phyloP scores from a whole-genome alignment of 306 rosid species.

The Betula pendula region DNA sequence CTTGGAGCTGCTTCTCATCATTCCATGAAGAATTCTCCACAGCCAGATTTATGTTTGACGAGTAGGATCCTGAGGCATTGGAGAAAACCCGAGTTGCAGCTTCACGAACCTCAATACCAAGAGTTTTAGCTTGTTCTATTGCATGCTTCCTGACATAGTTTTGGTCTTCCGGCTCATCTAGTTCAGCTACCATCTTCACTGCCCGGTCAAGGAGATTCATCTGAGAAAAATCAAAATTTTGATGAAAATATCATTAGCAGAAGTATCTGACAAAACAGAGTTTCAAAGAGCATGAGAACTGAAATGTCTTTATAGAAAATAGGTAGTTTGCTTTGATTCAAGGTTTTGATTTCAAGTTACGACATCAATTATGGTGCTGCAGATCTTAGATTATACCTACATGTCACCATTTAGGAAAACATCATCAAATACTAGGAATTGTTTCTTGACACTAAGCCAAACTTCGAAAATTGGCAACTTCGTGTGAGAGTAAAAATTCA shows the following conservation, averaged over 20 bases:
- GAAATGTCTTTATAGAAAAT: background rate
- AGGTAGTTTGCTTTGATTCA: background rate
- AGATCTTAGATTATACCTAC: background rate
- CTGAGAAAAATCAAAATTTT: constrained; percentile 30
- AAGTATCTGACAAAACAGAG: constrained; percentile 8
- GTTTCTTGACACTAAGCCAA: background rate
- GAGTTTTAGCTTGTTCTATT: constrained; percentile 80
- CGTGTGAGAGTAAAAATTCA: background rate
- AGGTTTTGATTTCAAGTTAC: background rate
- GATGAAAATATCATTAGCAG: constrained; percentile 19
- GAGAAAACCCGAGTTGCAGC: constrained; percentile 98
- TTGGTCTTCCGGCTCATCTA: constrained; percentile 80
- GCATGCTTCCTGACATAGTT: constrained; percentile 93
- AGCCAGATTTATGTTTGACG: constrained; percentile 91
- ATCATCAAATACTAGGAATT: background rate
- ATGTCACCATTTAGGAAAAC: background rate
- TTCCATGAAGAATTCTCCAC: constrained; percentile 98
- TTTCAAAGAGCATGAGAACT: background rate
- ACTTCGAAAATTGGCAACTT: background rate
- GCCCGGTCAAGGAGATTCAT: constrained; percentile 97
- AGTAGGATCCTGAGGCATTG: constrained; percentile 97
- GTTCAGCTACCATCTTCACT: constrained; percentile 95
- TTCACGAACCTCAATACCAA: constrained; percentile 83
- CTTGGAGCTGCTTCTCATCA: constrained; percentile 98
- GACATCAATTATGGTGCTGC: background rate